Evolutionary conservation across 306 rosid genomes (phyloP).

Genomic region (Vigna hirtella): DNA sequence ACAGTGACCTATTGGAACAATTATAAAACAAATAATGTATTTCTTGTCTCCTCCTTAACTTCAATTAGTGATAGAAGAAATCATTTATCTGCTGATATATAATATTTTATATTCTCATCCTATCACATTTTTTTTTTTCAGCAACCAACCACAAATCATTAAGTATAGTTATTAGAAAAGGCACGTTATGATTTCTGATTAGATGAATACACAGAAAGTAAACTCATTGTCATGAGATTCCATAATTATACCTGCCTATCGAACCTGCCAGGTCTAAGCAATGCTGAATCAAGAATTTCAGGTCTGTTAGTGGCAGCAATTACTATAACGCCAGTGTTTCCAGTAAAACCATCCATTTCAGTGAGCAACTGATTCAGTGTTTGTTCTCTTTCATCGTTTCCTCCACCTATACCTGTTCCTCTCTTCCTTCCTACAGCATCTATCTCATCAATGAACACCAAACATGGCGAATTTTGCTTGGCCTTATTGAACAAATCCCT

Average conservation of each 20-base stretch:
- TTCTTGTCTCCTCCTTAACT: no score
- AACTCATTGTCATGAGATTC: not conserved
- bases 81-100: no score
- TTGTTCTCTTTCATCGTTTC: conserved; percentile 84
- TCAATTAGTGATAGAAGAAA: no score
- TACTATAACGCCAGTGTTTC: conserved; percentile 74
- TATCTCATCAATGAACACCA: conserved; percentile 80
- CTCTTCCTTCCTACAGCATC: conserved; percentile 91
- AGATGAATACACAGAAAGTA: not conserved
- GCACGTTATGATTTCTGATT: not conserved
- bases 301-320: conserved; percentile 83
- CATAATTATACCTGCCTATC: conserved; percentile 67
- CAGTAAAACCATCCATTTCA: conserved; percentile 85
- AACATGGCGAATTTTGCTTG: conserved; percentile 71
- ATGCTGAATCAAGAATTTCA: conserved; percentile 79
- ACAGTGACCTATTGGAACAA: conserved; percentile 60
- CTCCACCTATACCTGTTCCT: conserved; percentile 90
- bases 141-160: no score
- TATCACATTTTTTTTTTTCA: no score
- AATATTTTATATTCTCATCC: no score
- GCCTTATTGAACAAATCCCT: conserved; percentile 84
- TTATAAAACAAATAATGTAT: not conserved
- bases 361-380: conserved; percentile 81
- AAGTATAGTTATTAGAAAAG: no score
- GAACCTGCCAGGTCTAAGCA: conserved; percentile 83